Conservation (phyloP, 306 rosid species). For the Glycine tomentella region DNA sequence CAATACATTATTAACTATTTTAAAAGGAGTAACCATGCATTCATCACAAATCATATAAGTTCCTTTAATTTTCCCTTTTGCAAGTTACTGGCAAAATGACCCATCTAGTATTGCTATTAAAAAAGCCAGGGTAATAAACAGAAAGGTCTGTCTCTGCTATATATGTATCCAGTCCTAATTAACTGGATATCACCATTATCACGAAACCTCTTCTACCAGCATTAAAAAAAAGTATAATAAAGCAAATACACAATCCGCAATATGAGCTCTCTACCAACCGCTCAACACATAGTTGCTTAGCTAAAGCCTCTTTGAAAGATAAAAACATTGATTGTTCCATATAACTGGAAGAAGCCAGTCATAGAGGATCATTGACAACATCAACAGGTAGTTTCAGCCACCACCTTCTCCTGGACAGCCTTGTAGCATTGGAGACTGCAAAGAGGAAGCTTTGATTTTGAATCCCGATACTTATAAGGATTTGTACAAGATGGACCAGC, state of each 20-base stretch:
- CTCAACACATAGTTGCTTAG: constrained; percentile 29
- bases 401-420: constrained; percentile 61
- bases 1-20: not conserved
- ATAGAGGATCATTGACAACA: constrained; percentile 32
- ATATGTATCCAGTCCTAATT: constrained; percentile 31
- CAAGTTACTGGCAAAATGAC: constrained; percentile 39
- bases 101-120: constrained; percentile 5
- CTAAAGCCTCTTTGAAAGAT: constrained; percentile 37
- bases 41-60: not conserved
- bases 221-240: constrained; percentile 25
- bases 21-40: constrained; percentile 15
- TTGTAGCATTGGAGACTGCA: constrained; percentile 94
- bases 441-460: constrained; percentile 84
- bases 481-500: constrained; percentile 82
- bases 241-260: constrained; percentile 45
- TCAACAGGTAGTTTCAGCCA: constrained; percentile 53
- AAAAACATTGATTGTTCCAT: constrained; percentile 41
- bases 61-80: not conserved
- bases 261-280: constrained; percentile 40
- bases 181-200: constrained; percentile 33
- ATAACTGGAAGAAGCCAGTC: constrained; percentile 33
- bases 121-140: constrained; percentile 25
- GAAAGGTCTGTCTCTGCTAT: constrained; percentile 14
- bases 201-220: constrained; percentile 25
- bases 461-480: constrained; percentile 87